Conservation (phyloP, 139 green algal genomes). For the Monoraphidium neglectum region DNA sequence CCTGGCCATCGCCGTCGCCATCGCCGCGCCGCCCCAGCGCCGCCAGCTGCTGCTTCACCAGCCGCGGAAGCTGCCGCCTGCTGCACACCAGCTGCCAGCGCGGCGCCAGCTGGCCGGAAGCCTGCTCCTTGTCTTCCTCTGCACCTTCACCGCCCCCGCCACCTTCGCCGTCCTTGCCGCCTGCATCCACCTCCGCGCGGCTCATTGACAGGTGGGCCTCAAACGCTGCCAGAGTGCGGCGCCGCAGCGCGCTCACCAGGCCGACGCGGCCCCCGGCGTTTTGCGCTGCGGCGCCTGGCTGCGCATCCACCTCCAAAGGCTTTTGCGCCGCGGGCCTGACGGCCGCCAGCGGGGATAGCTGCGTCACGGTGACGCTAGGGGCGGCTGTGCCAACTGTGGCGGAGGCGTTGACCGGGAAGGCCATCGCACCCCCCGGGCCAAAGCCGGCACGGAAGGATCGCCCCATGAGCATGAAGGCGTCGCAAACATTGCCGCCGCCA, state of each 20-base stretch:
- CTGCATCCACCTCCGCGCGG: slow-evolving; percentile 2
- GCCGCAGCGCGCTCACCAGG: slow-evolving; percentile 36
- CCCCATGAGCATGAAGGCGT: slow-evolving; percentile 71
- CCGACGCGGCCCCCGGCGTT: neutral
- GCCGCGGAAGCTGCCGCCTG: slow-evolving; percentile 3
- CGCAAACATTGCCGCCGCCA: slow-evolving; percentile 33
- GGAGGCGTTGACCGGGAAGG: slow-evolving; percentile 19
- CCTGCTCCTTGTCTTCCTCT: neutral
- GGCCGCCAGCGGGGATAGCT: slow-evolving; percentile 18
- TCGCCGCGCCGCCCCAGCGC: neutral
- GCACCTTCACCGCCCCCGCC: slow-evolving; percentile 1
- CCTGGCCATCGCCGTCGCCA: neutral
- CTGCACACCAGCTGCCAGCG: slow-evolving; percentile 43
- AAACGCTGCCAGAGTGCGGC: slow-evolving; percentile 29
- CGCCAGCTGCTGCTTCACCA: slow-evolving; percentile 24
- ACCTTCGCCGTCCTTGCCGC: neutral
- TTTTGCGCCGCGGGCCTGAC: neutral
- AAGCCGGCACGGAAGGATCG: slow-evolving; percentile 75
- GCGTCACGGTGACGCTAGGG: slow-evolving; percentile 11
- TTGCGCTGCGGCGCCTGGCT: slow-evolving; percentile 4
- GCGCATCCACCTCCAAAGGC: neutral
- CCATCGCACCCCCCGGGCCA: slow-evolving; percentile 67
- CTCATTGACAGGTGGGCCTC: slow-evolving; percentile 47
- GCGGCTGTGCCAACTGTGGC: neutral
- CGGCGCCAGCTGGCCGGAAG: neutral